Evolutionary conservation across 441 rosid genomes (phyloP), one percentile per base, ranked within the genome.

Genomic region (Syzygium malaccense): DNA sequence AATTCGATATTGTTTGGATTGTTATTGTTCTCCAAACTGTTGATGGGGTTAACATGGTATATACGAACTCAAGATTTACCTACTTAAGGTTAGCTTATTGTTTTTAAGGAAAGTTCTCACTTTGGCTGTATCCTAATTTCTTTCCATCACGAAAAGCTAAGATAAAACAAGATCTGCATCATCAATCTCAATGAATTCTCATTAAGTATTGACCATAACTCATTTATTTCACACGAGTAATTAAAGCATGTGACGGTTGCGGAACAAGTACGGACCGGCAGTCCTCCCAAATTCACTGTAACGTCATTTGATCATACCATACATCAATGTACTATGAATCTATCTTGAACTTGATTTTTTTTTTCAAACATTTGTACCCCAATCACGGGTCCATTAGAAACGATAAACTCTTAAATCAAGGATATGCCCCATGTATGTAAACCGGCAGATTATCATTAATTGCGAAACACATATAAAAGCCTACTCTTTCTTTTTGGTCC

Each of bases 191-290:
- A 55, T 18, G 8, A 17, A 6, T 55, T 55, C 20, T 18, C 3
- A 54, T 3, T 60, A 13, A 62, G 20, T n/a, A 14, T 62, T n/a
- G 71, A 8, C 71, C 20, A n/a, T n/a, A 14, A n/a, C n/a, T 62
- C 71, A n/a, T 62, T n/a, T n/a, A 14, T 62, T 64, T 30, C 71
- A n/a, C 37, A 0, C 3, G 30, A 28, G 66, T 25, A 15, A 26
- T 12, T 0, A 3, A 1, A 28, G 32, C 30, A 12, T 3, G 66
- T 12, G 32, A 60, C n/a, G 3, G 32, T 28, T 13, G 66, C 2
- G 7, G 3, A 5, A 28, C 30, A 28, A 28, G 66, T 60, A 4
- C 28, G 32, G 30, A 45, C 48, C 45, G 45, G 26, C 26, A 58
- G 64, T 58, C 30, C 7, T 26, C 30, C 30, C 4, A 2, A 28